phyloP scores from a whole-genome alignment of 768 basidiomycete genomes.

The Mycena latifolia region DNA sequence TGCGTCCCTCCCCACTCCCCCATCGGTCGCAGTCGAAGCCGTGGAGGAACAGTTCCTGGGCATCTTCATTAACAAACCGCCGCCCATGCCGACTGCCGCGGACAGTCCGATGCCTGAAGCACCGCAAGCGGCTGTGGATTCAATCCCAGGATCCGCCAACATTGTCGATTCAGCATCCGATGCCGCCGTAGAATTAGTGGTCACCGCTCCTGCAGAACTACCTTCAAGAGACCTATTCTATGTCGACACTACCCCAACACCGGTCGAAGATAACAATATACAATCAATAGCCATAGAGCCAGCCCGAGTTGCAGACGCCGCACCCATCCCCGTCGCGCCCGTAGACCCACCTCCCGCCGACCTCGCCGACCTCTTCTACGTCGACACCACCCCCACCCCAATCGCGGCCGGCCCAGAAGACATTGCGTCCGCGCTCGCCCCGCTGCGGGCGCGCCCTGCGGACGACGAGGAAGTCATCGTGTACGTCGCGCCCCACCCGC shows the following conservation, averaged over 20 bases:
- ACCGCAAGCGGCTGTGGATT: no score
- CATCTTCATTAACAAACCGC: slow-evolving; percentile 48
- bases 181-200: no score
- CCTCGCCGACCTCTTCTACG: slow-evolving; percentile 44
- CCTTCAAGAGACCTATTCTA: neutral
- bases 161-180: no score
- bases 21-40: slow-evolving; percentile 27
- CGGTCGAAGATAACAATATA: no score
- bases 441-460: slow-evolving; percentile 23
- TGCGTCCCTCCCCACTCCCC: slow-evolving; percentile 31
- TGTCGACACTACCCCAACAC: neutral
- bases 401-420: slow-evolving; percentile 32
- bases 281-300: no score
- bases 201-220: no score
- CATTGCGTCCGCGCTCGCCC: slow-evolving; percentile 35
- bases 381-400: slow-evolving; percentile 51
- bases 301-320: no score
- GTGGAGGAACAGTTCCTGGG: slow-evolving; percentile 54
- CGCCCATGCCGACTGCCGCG: neutral
- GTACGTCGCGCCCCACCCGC: slow-evolving; percentile 82
- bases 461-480: slow-evolving; percentile 80
- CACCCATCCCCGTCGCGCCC: no score
- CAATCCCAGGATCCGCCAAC: no score
- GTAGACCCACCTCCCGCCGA: no score
- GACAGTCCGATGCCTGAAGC: slow-evolving; percentile 24